A percentile compares a stretch with the other conserved stretches of the same genome.
phyloP scores from a whole-genome alignment of 148 eudicot genomes.

The Silene conica region DNA sequence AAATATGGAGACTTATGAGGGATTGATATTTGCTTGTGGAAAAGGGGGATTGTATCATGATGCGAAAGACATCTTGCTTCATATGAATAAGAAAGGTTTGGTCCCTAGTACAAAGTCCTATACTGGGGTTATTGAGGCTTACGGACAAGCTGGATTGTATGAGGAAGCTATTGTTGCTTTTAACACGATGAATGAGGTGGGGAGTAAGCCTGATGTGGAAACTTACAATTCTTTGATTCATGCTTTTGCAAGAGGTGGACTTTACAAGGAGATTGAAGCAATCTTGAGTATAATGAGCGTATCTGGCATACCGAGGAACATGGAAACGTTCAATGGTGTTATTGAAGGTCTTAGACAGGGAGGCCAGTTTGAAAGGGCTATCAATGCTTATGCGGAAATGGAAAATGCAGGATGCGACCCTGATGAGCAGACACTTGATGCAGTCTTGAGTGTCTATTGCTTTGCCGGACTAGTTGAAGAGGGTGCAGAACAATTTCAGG shows the following conservation, averaged over 20 bases:
- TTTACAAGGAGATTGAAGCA: conserved; percentile 79
- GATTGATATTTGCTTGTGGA: conserved; percentile 83
- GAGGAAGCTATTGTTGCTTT: conserved; percentile 91
- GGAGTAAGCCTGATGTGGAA: conserved; percentile 65
- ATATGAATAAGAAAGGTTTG: conserved; percentile 62
- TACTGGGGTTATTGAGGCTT: conserved; percentile 87
- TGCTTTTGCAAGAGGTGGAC: conserved; percentile 77
- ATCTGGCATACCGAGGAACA: conserved; percentile 42
- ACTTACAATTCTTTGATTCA: conserved; percentile 74
- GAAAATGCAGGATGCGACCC: conserved; percentile 76
- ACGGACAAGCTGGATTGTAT: conserved; percentile 84
- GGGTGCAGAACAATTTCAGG: conserved; percentile 81
- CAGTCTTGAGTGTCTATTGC: conserved; percentile 84
- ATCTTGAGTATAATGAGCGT: conserved; percentile 58
- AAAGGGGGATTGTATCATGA: conserved; percentile 90
- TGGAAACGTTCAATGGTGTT: conserved; percentile 59
- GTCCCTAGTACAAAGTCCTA: conserved; percentile 84
- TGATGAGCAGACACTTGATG: conserved; percentile 85
- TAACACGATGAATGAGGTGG: conserved; percentile 93
- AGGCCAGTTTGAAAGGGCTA: conserved; percentile 81
- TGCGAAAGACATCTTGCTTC: conserved; percentile 61
- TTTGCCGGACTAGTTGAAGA: conserved; percentile 88
- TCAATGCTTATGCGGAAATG: conserved; percentile 84
- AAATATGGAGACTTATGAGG: conserved; percentile 95
- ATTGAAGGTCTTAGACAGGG: conserved; percentile 93